Evolutionary conservation across 768 basidiomycete genomes (phyloP).

Genomic region (Boletales sp.): DNA sequence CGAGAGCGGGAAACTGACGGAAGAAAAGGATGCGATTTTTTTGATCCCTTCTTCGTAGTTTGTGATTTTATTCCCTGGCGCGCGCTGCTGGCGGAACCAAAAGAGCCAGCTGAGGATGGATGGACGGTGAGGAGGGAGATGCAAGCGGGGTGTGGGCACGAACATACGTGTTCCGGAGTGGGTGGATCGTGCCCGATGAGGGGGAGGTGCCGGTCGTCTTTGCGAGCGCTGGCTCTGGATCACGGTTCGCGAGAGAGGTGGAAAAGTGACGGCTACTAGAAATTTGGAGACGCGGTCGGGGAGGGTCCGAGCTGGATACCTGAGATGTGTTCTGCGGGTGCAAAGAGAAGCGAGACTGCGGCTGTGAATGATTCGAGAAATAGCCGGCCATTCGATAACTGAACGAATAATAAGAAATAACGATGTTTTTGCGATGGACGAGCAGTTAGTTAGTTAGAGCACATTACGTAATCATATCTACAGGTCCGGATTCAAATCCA

Average conservation of each 20-base stretch:
- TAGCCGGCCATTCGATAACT: conserved; percentile 58
- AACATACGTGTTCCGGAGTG: conserved; percentile 87
- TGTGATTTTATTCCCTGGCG: conserved; percentile 83
- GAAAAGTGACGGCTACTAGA: conserved; percentile 66
- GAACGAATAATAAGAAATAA: conserved; percentile 20
- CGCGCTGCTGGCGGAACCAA: conserved; percentile 88
- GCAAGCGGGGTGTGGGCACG: conserved; percentile 18
- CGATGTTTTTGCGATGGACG: conserved; percentile 6
- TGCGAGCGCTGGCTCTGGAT: conserved; percentile 33
- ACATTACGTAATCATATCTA: conserved; percentile 34
- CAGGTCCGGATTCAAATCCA: conserved; percentile 83
- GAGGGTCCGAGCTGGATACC: conserved; percentile 11
- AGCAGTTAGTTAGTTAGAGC: background rate
- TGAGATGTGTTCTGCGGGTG: conserved; percentile 19
- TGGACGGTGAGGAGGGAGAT: conserved; percentile 11
- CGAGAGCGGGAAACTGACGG: conserved; percentile 44
- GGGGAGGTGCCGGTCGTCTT: conserved; percentile 33
- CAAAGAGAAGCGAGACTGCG: conserved; percentile 59
- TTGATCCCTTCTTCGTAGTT: conserved; percentile 96
- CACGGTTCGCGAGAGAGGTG: conserved; percentile 46
- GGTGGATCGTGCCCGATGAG: conserved; percentile 50
- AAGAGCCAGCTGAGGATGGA: conserved; percentile 70
- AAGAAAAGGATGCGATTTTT: conserved; percentile 85
- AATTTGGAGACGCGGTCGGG: conserved; percentile 48
- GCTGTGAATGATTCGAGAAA: conserved; percentile 78